Evolutionary conservation across 2,329 filamentous ascomycete genomes (phyloP).

Genomic region (Ophiostoma perfectum): DNA sequence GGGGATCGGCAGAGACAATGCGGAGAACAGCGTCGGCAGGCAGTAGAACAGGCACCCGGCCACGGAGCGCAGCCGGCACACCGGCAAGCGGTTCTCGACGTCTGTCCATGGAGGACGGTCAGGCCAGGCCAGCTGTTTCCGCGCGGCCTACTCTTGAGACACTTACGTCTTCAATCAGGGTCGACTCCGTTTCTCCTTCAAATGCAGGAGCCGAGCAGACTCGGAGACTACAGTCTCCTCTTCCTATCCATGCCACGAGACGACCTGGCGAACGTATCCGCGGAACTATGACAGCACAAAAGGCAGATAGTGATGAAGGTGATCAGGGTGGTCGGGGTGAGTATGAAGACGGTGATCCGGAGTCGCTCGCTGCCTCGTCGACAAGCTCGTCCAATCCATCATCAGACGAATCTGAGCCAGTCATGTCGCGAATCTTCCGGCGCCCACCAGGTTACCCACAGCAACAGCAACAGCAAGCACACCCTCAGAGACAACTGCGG

Average conservation of each 20-base stretch:
- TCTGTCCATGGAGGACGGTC: constrained; percentile 17
- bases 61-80: constrained; percentile 36
- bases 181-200: background rate
- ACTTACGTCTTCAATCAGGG: background rate
- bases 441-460: constrained; percentile 48
- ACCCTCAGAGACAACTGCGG: constrained; percentile 21
- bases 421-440: constrained; percentile 55
- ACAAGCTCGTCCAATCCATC: constrained; percentile 28
- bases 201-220: background rate
- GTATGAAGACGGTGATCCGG: constrained; percentile 32
- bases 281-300: background rate
- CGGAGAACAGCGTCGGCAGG: constrained; percentile 47
- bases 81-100: constrained; percentile 32
- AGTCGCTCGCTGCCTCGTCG: constrained; percentile 37
- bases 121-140: background rate
- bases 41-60: constrained; percentile 13
- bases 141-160: constrained; percentile 27
- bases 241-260: constrained; percentile 20
- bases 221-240: constrained; percentile 18
- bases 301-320: background rate
- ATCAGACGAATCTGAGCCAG: constrained; percentile 43
- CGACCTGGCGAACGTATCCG: background rate
- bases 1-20: constrained; percentile 40
- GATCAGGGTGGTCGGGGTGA: background rate
- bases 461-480: constrained; percentile 24